Evolutionary conservation across 192 early-diverging fungal species (phyloP), one percentile per base, ranked within the genome.

Genomic region (Entrophospora sp.): DNA sequence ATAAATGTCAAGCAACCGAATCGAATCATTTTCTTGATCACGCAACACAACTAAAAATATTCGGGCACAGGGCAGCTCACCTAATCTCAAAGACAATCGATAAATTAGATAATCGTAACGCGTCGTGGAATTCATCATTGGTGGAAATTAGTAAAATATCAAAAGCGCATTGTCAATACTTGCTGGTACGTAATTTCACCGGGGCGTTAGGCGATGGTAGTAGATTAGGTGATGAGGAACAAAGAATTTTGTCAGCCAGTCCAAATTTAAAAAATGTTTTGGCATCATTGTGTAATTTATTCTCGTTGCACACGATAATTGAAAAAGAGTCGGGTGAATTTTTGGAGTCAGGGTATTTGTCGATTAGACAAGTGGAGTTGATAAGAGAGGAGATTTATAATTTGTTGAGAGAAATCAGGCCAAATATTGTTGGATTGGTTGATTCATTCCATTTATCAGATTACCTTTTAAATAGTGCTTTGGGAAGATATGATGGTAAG

Each of bases 391-490:
- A 71, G 0, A 74, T 88, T 52, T 78, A 81, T 25, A 72, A 69
- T 12, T 45, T 83, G 6, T 78, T 90, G 48, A 78, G 79, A 51
- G 80, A 84, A 27, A 73, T 95, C 12, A 79, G 91, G 12, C 83
- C 81, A 51, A 82, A 95, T 68, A 88, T 88, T 13, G 82, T 95
- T 18, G 75, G 86, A 0, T 78, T 95, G 12, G 89, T 90, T 18
- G 92, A 95, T 42, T 82, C 90, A 0, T 92, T 89, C 76, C 82
- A 80, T 16, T 71, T 90, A 28, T 80, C 88, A 0, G 92, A 95
- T 43, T 86, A 87, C 58, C 72, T 79, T 36, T 77, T 95, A 16
- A 83, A 91, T 76, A 88, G 86, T 42, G 85, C 89, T 9, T 71
- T 95, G 36, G 92, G 87, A 18, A 75, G 86, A 24, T 82, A 76